phyloP scores from a whole-genome alignment of 2,329 filamentous ascomycete genomes.

The Arthrobotrys megalospora region DNA sequence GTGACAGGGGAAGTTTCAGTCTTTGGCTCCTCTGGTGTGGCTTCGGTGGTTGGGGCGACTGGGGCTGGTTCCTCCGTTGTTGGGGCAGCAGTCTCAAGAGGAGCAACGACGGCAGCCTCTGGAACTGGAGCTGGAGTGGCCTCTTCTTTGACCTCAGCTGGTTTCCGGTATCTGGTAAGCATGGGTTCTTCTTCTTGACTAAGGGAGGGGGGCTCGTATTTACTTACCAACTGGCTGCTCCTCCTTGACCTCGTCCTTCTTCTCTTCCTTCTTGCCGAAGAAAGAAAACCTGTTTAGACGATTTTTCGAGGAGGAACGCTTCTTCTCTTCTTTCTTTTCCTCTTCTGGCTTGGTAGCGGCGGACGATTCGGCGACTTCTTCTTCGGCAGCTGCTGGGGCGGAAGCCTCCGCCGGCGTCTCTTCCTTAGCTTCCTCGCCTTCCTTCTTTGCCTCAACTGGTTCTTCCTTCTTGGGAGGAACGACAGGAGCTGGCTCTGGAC shows the following conservation, averaged over 20 bases:
- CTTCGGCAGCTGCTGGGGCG: conserved; percentile 40
- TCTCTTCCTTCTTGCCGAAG: conserved; percentile 76
- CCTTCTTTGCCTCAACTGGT: conserved; percentile 65
- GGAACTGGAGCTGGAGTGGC: conserved; percentile 48
- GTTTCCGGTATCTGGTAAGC: conserved; percentile 24
- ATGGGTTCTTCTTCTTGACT: conserved; percentile 3
- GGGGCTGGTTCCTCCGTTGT: conserved; percentile 40
- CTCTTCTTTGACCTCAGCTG: conserved; percentile 64
- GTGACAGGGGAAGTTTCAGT: conserved; percentile 54
- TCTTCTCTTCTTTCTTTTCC: conserved; percentile 75
- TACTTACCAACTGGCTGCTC: conserved; percentile 63
- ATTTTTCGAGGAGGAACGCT: conserved; percentile 73
- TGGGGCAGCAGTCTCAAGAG: conserved; percentile 53
- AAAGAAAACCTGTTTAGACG: conserved; percentile 76
- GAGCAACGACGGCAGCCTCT: conserved; percentile 38
- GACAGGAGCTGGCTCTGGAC: conserved; percentile 68
- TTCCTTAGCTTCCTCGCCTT: conserved; percentile 66
- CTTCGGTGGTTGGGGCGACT: conserved; percentile 23
- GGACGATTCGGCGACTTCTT: conserved; percentile 59
- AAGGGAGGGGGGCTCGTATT: not conserved
- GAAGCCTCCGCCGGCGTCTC: conserved; percentile 67
- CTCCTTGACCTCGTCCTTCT: conserved; percentile 70
- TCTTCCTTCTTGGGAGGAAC: conserved; percentile 67
- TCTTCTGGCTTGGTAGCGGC: conserved; percentile 56
- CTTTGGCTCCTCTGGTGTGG: conserved; percentile 60